Conservation (phyloP, 2,329 filamentous ascomycete genomes). For the Arthrobotrys conoides region DNA sequence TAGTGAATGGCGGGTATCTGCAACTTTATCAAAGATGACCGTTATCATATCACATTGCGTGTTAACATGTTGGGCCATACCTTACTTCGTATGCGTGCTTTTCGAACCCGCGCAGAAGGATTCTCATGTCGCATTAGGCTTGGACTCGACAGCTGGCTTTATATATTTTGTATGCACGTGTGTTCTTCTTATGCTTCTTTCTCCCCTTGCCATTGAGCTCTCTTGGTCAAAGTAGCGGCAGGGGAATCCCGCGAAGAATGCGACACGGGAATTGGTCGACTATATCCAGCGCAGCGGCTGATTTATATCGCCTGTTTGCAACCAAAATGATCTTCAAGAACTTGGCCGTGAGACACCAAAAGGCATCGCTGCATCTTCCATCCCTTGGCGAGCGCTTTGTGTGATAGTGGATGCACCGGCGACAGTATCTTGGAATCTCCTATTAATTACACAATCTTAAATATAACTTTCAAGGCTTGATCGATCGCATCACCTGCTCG, state of each 20-base stretch:
- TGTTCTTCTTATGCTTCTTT: too few species aligned
- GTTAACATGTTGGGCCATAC: background rate
- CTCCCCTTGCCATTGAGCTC: background rate
- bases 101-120: background rate
- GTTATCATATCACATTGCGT: slow-evolving; percentile 23
- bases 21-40: slow-evolving; percentile 32
- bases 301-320: slow-evolving; percentile 10
- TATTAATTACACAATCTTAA: background rate
- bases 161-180: background rate
- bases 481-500: slow-evolving; percentile 1
- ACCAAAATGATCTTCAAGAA: background rate
- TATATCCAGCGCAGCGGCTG: background rate
- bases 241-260: background rate
- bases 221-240: background rate
- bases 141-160: too few species aligned
- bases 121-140: background rate
- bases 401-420: background rate
- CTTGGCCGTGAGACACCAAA: slow-evolving; percentile 15
- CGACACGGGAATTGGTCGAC: background rate
- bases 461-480: background rate
- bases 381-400: slow-evolving; percentile 29
- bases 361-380: slow-evolving; percentile 26
- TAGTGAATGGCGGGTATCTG: slow-evolving; percentile 41
- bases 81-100: background rate
- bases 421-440: background rate